phyloP scores from a whole-genome alignment of 768 basidiomycete genomes.

The Zangia roseola region DNA sequence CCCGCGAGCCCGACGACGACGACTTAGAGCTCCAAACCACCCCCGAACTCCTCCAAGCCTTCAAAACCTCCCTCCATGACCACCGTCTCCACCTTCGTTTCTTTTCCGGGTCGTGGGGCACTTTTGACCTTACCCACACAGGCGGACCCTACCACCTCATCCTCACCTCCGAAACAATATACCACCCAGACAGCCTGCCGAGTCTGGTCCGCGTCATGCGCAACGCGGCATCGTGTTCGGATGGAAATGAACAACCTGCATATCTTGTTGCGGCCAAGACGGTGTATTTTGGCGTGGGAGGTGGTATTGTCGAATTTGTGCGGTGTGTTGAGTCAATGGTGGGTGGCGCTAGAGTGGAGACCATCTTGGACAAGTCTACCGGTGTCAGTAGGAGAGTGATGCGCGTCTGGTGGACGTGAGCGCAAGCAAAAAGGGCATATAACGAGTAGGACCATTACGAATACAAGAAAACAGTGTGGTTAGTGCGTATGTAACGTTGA shows the following conservation, averaged over 20 bases:
- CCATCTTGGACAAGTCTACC: conserved; percentile 59
- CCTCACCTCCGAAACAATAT: conserved; percentile 93
- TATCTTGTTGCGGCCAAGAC: conserved; percentile 90
- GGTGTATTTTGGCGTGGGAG: conserved; percentile 94
- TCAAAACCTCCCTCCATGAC: conserved; percentile 54
- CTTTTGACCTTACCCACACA: conserved; percentile 39
- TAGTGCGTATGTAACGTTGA: too few relatives aligned
- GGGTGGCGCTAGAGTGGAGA: conserved; percentile 44
- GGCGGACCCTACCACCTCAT: conserved; percentile 63
- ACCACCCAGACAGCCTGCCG: conserved; percentile 61
- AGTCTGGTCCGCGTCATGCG: conserved; percentile 57
- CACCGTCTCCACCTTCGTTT: conserved; percentile 65
- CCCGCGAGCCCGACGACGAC: conserved; percentile 19
- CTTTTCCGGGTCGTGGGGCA: conserved; percentile 80
- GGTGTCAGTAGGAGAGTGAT: conserved; percentile 80
- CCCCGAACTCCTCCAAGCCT: conserved; percentile 59
- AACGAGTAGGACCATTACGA: too few relatives aligned
- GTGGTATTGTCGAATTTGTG: conserved; percentile 78
- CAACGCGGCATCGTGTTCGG: conserved; percentile 25
- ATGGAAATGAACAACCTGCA: conserved; percentile 19
- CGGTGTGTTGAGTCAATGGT: conserved; percentile 38
- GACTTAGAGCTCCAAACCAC: conserved; percentile 66
- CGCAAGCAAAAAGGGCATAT: background rate
- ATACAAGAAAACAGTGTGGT: too few relatives aligned
- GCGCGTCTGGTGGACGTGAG: conserved; percentile 50